Conservation (phyloP, 2,329 filamentous ascomycete genomes). For the Macroventuria anomochaeta region DNA sequence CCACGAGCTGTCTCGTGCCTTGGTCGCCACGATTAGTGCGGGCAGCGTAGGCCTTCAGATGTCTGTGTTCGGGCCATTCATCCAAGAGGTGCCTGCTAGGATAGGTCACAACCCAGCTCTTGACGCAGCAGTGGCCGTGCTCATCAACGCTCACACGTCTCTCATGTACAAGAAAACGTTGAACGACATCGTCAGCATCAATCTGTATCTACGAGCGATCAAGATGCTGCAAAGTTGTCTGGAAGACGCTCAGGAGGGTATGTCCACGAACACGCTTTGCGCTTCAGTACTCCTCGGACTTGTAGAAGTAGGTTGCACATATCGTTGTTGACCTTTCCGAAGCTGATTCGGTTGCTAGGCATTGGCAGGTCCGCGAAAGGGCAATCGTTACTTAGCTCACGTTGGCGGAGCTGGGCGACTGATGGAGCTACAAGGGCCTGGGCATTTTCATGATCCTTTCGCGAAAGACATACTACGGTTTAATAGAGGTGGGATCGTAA, state of each 20-base stretch:
- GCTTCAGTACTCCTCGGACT: constrained; percentile 42
- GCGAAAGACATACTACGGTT: constrained; percentile 42
- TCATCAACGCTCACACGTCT: constrained; percentile 38
- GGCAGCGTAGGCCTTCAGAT: constrained; percentile 40
- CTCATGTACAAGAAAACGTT: constrained; percentile 32
- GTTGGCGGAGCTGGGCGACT: constrained; percentile 43
- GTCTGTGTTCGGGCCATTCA: constrained; percentile 43
- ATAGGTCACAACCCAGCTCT: constrained; percentile 43
- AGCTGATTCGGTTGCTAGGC: constrained; percentile 23
- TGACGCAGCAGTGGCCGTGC: constrained; percentile 40
- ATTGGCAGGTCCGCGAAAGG: constrained; percentile 38
- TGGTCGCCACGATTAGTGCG: constrained; percentile 34
- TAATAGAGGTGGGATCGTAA: constrained; percentile 42
- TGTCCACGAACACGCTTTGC: constrained; percentile 45
- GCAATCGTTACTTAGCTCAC: constrained; percentile 43
- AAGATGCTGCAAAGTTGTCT: constrained; percentile 37
- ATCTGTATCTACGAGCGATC: constrained; percentile 41
- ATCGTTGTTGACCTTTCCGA: neutral
- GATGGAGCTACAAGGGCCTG: constrained; percentile 42
- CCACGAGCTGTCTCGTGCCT: constrained; percentile 35
- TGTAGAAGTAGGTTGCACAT: constrained; percentile 34
- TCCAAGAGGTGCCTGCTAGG: constrained; percentile 37
- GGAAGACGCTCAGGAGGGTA: constrained; percentile 36
- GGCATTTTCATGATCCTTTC: constrained; percentile 35
- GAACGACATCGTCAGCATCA: constrained; percentile 34